These are phyloP conservation scores for Lepidium africanum DNA, from an alignment of 345 rosid genomes.

Conservation along the genomic window DNA sequence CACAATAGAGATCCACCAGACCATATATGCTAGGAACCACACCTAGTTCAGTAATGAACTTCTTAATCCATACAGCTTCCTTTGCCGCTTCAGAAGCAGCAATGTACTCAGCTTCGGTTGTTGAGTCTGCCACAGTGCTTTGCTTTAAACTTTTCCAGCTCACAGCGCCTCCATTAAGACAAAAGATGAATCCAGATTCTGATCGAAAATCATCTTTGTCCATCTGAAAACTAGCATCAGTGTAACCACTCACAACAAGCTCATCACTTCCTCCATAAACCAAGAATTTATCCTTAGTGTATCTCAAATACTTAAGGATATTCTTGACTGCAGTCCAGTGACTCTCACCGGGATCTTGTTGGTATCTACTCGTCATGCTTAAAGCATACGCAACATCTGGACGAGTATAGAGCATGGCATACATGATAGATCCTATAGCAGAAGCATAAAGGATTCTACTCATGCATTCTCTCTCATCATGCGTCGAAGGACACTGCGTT, in stretches of 20 bases:
- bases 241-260: no score
- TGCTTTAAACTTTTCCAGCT: background rate
- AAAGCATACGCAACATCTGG: background rate
- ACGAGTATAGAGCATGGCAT: background rate
- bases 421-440: background rate
- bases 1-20: background rate
- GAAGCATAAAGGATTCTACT: background rate
- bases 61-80: background rate
- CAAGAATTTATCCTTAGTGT: background rate
- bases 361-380: background rate
- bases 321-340: background rate
- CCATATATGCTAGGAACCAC: background rate
- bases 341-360: background rate
- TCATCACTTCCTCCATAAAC: background rate
- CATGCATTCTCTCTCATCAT: background rate
- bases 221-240: no score
- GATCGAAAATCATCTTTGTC: no score
- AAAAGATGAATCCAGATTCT: no score
- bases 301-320: background rate
- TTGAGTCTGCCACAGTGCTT: background rate
- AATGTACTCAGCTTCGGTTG: background rate
- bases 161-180: background rate
- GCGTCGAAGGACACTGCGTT: background rate
- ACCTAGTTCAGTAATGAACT: background rate
- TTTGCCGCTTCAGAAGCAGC: background rate